Evolutionary conservation across 1,139 yeast species (phyloP).

Genomic region (Blastobotrys petasosporus): DNA sequence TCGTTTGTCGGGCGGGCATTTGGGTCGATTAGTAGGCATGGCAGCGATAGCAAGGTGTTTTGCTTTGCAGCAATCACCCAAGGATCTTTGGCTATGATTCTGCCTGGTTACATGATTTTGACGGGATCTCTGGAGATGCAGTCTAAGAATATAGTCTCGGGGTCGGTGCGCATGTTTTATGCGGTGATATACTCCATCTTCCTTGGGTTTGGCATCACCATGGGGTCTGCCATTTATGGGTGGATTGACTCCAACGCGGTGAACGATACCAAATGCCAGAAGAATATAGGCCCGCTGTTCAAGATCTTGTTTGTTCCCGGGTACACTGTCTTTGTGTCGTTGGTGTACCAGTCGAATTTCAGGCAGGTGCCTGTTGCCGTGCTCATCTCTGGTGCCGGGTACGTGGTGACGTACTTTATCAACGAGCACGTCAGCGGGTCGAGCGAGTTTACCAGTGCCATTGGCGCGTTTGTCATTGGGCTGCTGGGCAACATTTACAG

Average conservation of each 20-base stretch:
- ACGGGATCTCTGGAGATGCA: slow-evolving; percentile 91
- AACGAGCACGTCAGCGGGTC: slow-evolving; percentile 66
- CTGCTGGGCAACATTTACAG: slow-evolving; percentile 84
- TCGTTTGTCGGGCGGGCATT: slow-evolving; percentile 83
- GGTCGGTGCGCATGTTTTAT: slow-evolving; percentile 91
- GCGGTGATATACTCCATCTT: slow-evolving; percentile 88
- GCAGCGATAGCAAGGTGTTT: slow-evolving; percentile 46
- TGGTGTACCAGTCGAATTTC: slow-evolving; percentile 79
- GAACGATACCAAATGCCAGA: slow-evolving; percentile 55
- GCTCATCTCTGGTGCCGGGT: slow-evolving; percentile 68
- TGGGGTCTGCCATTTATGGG: slow-evolving; percentile 89
- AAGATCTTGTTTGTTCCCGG: slow-evolving; percentile 75
- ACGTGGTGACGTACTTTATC: slow-evolving; percentile 77
- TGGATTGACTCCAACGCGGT: slow-evolving; percentile 81
- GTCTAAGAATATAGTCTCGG: slow-evolving; percentile 84
- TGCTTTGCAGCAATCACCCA: slow-evolving; percentile 89
- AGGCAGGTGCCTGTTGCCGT: slow-evolving; percentile 79
- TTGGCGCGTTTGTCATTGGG: slow-evolving; percentile 89
- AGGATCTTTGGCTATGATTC: slow-evolving; percentile 80
- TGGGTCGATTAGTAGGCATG: slow-evolving; percentile 66
- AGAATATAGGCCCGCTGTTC: slow-evolving; percentile 53
- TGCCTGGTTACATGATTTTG: slow-evolving; percentile 85
- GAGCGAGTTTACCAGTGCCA: slow-evolving; percentile 78
- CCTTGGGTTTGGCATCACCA: slow-evolving; percentile 86
- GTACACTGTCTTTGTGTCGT: slow-evolving; percentile 62